These are phyloP conservation scores for Letharia columbiana DNA, from an alignment of 495 filamentous ascomycete species.

Conservation along the genomic window DNA sequence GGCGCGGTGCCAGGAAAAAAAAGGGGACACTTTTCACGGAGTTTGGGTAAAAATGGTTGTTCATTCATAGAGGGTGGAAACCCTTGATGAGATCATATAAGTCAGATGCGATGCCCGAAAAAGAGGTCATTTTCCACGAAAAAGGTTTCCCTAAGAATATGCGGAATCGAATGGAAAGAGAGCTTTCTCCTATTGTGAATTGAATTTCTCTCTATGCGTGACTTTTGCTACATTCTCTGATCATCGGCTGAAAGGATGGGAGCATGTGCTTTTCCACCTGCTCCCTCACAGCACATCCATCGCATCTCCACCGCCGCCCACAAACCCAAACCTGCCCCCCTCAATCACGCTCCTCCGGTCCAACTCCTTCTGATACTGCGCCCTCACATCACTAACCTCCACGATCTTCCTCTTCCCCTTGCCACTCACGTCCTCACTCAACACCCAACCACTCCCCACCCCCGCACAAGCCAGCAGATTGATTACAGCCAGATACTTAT, in stretches of 20 bases:
- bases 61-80: no score
- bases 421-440: conserved; percentile 40
- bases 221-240: no score
- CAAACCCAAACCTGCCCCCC: conserved; percentile 54
- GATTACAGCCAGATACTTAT: conserved; percentile 74
- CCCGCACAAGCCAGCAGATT: conserved; percentile 82
- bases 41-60: no score
- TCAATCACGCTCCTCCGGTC: conserved; percentile 62
- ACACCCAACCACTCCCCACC: conserved; percentile 64
- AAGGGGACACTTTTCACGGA: no score
- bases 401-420: conserved; percentile 43
- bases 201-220: no score
- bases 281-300: conserved; percentile 23
- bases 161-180: no score
- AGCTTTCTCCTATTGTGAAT: no score
- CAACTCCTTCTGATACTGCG: conserved; percentile 77
- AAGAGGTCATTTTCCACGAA: no score
- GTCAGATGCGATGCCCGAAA: no score
- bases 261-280: background rate
- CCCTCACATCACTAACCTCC: conserved; percentile 72
- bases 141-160: no score
- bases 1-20: no score
- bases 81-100: no score
- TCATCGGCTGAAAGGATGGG: background rate
- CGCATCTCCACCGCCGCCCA: conserved; percentile 34